phyloP scores from a whole-genome alignment of 495 filamentous ascomycete genomes.

The Aspergillus funiculosus region DNA sequence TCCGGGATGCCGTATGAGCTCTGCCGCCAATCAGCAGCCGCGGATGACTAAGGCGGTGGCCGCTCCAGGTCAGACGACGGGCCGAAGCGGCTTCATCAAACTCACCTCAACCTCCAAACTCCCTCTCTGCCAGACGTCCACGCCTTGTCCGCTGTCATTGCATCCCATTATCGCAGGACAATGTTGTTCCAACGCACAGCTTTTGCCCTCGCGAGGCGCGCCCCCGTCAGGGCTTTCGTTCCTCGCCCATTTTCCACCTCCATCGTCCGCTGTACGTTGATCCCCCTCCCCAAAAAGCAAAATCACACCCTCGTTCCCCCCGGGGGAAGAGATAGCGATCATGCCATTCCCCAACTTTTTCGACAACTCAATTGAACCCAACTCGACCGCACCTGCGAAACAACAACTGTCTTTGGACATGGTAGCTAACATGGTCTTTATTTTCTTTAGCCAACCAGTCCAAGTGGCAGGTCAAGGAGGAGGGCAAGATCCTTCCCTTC shows the following conservation, averaged over 20 bases:
- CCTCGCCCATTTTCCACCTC: constrained; percentile 46
- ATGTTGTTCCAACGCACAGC: constrained; percentile 85
- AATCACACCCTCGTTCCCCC: too few relatives aligned
- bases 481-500: constrained; percentile 43
- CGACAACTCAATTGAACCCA: constrained; percentile 21
- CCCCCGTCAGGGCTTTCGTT: constrained; percentile 52
- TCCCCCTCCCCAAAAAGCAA: constrained; percentile 16
- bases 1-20: constrained; percentile 19
- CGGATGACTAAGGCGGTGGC: constrained; percentile 31
- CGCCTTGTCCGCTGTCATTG: constrained; percentile 20
- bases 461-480: constrained; percentile 33
- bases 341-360: constrained; percentile 12
- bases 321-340: constrained; percentile 23
- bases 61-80: constrained; percentile 24
- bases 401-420: neutral
- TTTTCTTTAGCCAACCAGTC: constrained; percentile 29
- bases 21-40: constrained; percentile 30
- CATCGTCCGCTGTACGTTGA: constrained; percentile 44
- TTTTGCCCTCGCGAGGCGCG: constrained; percentile 64
- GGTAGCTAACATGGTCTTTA: constrained; percentile 28
- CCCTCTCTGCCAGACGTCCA: constrained; percentile 24
- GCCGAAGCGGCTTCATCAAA: constrained; percentile 46
- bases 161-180: constrained; percentile 33
- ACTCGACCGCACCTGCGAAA: neutral
- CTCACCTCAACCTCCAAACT: constrained; percentile 43